Evolutionary conservation across 495 filamentous ascomycete genomes (phyloP).

Genomic region (Daldinia grandis): DNA sequence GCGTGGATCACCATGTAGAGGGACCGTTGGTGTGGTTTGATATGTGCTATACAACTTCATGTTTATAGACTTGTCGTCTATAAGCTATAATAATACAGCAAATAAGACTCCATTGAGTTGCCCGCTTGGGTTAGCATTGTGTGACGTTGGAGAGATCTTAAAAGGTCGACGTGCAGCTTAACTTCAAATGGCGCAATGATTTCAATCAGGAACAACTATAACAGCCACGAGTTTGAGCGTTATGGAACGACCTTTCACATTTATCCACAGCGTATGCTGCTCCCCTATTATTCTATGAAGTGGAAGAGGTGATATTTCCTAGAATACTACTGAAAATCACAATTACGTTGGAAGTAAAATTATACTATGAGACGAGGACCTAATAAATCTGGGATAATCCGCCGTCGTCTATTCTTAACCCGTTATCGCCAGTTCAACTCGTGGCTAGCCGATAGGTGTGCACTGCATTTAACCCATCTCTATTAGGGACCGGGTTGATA

Average conservation of each 20-base stretch:
- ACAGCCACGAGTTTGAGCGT: not conserved
- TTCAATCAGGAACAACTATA: not conserved
- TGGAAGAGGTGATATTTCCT: not conserved
- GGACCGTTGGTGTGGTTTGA: not conserved
- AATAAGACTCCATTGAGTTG: not conserved
- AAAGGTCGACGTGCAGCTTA: not conserved
- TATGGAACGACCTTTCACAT: not conserved
- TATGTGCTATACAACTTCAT: not conserved
- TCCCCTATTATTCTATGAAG: not conserved
- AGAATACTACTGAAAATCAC: not conserved
- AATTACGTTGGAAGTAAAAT: not conserved
- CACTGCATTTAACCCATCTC: not conserved
- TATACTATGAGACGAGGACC: not conserved
- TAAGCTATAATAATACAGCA: not conserved
- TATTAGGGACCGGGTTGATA: not conserved
- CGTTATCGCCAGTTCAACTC: not conserved
- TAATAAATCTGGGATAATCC: not conserved
- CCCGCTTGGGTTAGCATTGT: conserved; percentile 1
- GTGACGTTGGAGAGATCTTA: not conserved
- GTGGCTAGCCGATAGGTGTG: not conserved
- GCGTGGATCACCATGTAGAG: not conserved
- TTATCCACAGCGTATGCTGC: not conserved
- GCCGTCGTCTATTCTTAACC: not conserved
- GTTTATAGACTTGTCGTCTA: not conserved
- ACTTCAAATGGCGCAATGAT: not conserved